phyloP scores from a whole-genome alignment of 768 basidiomycete genomes.

The Gloeostereum incarnatum region DNA sequence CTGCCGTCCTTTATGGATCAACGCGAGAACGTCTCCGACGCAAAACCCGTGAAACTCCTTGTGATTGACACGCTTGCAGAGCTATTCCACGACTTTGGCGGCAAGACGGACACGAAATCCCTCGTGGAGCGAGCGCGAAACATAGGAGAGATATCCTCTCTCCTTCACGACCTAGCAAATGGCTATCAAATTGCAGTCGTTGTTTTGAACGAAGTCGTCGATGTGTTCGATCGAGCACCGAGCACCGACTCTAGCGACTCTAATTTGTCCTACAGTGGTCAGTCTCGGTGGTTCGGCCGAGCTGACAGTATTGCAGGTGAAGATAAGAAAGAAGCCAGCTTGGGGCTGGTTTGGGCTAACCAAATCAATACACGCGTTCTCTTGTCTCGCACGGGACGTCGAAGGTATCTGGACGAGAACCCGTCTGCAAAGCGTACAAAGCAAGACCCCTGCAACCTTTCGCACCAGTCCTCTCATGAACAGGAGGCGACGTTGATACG shows the following conservation, averaged over 20 bases:
- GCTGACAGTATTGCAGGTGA: constrained; percentile 50
- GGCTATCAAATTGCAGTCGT: constrained; percentile 62
- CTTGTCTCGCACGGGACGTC: constrained; percentile 67
- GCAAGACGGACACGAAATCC: constrained; percentile 48
- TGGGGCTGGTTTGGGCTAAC: constrained; percentile 93
- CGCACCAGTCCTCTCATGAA: constrained; percentile 6
- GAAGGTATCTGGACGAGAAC: constrained; percentile 39
- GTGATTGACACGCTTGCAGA: constrained; percentile 87
- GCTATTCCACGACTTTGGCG: constrained; percentile 63
- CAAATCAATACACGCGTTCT: constrained; percentile 82
- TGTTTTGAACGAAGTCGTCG: constrained; percentile 84
- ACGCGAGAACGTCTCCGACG: constrained; percentile 15
- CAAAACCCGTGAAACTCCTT: constrained; percentile 64
- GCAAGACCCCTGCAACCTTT: constrained; percentile 4
- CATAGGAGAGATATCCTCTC: constrained; percentile 55
- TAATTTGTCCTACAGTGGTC: constrained; percentile 56
- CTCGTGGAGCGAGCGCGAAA: constrained; percentile 68
- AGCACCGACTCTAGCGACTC: constrained; percentile 4
- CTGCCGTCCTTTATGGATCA: constrained; percentile 43
- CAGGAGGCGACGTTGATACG: constrained; percentile 48
- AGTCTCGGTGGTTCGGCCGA: constrained; percentile 70
- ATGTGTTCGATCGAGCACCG: constrained; percentile 44
- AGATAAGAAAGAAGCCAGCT: constrained; percentile 64
- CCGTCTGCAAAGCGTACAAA: constrained; percentile 15
- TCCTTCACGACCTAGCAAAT: constrained; percentile 64